Conservation (phyloP, 139 green algal genomes). For the Dunaliella primolecta region DNA sequence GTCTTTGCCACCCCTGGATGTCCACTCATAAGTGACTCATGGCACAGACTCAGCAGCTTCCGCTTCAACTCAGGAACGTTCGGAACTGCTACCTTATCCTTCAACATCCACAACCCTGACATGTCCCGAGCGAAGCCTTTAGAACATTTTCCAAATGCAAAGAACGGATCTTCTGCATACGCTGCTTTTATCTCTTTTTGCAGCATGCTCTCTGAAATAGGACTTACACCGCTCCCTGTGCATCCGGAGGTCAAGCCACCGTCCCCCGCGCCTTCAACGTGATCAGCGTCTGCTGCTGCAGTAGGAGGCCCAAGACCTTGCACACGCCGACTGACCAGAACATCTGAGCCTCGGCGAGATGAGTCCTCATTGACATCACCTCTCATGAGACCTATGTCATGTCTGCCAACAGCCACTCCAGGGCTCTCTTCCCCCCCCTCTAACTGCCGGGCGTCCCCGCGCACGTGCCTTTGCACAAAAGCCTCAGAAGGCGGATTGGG, state of each 20-base stretch:
- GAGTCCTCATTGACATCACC: too few species aligned
- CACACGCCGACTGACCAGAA: too few species aligned
- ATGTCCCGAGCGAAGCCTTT: background rate
- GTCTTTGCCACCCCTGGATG: background rate
- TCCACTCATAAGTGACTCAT: background rate
- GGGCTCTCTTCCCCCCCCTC: too few species aligned
- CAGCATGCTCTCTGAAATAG: background rate
- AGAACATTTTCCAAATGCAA: background rate
- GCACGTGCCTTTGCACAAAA: too few species aligned
- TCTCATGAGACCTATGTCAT: too few species aligned
- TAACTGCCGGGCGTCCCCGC: too few species aligned
- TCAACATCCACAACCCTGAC: background rate
- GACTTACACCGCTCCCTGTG: background rate
- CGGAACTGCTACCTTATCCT: background rate
- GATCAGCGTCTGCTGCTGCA: background rate
- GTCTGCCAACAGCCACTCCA: too few species aligned
- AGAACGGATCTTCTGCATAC: background rate
- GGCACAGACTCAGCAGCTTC: background rate
- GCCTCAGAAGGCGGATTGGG: too few species aligned
- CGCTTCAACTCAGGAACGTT: background rate
- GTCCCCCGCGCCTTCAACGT: background rate
- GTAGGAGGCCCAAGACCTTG: background rate
- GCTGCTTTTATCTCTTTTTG: background rate
- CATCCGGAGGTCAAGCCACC: too few species aligned
- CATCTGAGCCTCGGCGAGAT: too few species aligned